Percentiles rank a stretch among this genome's conserved stretches.
Evolutionary conservation across 192 early-diverging fungal genomes (phyloP).

Genomic region (Lunasporangiospora selenospora): DNA sequence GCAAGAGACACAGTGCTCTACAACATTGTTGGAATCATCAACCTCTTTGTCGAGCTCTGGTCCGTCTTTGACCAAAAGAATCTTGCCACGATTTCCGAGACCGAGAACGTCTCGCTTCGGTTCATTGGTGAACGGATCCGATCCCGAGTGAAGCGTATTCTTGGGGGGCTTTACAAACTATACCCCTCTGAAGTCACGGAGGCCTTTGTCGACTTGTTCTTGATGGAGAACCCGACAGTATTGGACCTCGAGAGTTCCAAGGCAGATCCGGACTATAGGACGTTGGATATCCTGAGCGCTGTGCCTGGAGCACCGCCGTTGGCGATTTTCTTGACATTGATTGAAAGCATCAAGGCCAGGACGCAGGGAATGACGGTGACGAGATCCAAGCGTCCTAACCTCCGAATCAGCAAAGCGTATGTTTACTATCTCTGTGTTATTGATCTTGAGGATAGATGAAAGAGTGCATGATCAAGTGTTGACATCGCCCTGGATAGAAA

Average conservation of each 20-base stretch:
- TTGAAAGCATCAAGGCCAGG: slow-evolving; percentile 56
- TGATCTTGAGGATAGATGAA: too few relatives aligned
- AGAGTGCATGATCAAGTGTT: too few relatives aligned
- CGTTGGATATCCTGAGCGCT: slow-evolving; percentile 27
- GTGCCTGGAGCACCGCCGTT: slow-evolving; percentile 24
- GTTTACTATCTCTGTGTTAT: too few relatives aligned
- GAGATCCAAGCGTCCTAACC: slow-evolving; percentile 47
- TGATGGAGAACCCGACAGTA: slow-evolving; percentile 58
- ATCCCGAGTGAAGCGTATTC: slow-evolving; percentile 53
- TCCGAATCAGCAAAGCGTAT: slow-evolving; percentile 60
- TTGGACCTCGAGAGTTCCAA: slow-evolving; percentile 53
- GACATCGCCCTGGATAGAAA: too few relatives aligned
- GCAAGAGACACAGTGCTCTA: slow-evolving; percentile 57
- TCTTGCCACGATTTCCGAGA: slow-evolving; percentile 4
- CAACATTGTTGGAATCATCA: slow-evolving; percentile 52
- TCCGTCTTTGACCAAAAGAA: slow-evolving; percentile 43
- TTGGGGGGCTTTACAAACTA: slow-evolving; percentile 61
- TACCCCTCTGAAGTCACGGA: slow-evolving; percentile 66
- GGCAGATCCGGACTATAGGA: slow-evolving; percentile 29
- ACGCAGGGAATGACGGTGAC: slow-evolving; percentile 44
- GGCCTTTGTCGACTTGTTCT: slow-evolving; percentile 70
- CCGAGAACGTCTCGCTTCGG: slow-evolving; percentile 47
- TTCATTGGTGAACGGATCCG: slow-evolving; percentile 51
- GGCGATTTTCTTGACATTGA: slow-evolving; percentile 48
- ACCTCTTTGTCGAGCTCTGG: slow-evolving; percentile 61